A percentile compares a stretch with the other conserved stretches of the same genome.
These are phyloP conservation scores for Poronia punctata DNA, from an alignment of 495 filamentous ascomycete genomes.

Conservation along the genomic window DNA sequence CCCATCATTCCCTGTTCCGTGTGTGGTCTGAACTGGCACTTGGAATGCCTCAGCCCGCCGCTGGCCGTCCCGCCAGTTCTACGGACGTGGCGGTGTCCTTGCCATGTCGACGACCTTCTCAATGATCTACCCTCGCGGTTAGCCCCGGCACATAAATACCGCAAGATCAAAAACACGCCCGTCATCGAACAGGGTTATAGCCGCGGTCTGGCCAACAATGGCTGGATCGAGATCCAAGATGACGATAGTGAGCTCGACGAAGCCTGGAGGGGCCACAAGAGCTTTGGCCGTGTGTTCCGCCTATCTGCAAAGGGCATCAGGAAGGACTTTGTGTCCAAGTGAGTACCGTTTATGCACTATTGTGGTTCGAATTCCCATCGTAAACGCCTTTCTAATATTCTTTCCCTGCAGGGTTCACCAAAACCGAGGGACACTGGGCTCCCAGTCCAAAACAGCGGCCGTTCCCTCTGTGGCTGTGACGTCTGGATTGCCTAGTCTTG, in stretches of 20 bases:
- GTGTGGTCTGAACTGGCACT: slow-evolving; percentile 76
- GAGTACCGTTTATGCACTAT: too few species aligned
- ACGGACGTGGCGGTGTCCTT: slow-evolving; percentile 80
- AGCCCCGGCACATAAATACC: slow-evolving; percentile 42
- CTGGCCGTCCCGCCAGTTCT: slow-evolving; percentile 65
- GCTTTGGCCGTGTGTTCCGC: slow-evolving; percentile 56
- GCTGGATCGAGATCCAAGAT: slow-evolving; percentile 68
- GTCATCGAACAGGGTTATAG: slow-evolving; percentile 39
- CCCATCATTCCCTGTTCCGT: slow-evolving; percentile 76
- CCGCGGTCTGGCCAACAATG: slow-evolving; percentile 65
- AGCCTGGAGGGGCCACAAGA: slow-evolving; percentile 33
- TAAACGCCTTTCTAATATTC: slow-evolving; percentile 8
- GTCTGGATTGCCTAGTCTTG: slow-evolving; percentile 14
- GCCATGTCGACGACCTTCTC: slow-evolving; percentile 62
- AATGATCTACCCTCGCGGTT: slow-evolving; percentile 30
- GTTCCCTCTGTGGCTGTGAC: slow-evolving; percentile 14
- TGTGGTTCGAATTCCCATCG: background rate
- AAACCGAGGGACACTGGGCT: slow-evolving; percentile 19
- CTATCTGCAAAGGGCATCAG: slow-evolving; percentile 69
- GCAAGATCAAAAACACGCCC: slow-evolving; percentile 45
- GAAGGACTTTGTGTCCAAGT: slow-evolving; percentile 62
- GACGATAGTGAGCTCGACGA: slow-evolving; percentile 49
- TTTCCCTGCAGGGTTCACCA: slow-evolving; percentile 21
- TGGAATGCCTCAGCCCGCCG: slow-evolving; percentile 86
- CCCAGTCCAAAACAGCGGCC: background rate